Base-by-base conservation (phyloP, 1,284 basidiomycete genomes). In the Marasmius oreades region DNA sequence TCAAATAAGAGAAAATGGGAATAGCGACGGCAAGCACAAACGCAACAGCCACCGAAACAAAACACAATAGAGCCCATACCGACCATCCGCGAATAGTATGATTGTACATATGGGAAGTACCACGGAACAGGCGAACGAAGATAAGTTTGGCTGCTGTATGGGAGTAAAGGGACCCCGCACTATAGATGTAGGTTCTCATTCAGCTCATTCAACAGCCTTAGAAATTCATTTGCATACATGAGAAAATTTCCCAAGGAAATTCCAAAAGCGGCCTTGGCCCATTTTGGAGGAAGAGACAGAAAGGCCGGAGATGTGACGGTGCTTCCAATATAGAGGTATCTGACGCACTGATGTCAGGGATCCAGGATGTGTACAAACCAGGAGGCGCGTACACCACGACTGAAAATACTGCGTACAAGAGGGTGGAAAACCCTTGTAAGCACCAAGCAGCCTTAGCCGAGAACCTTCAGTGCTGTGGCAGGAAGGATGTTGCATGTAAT, bases 111-210 rank as follows among this genome's bases (percentile, higher is more conserved):
- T 88, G 86, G 14, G 69, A 68, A 6, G 80, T 77, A 57, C 77
- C 74, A n/a, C 83, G 77, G 64, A 88, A 81, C 53, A 81, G 61
- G 10, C 84, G 77, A 55, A 88, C 74, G 63, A 88, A 86, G 48
- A 86, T 63, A 45, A 84, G 77, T 64, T 86, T 86, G 24, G 82
- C 80, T 5, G 81, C 76, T 1, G 79, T 76, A 64, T 85, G 80
- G 14, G 74, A 67, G 63, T 78, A 82, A 10, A 84, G 65, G 7
- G 72, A 73, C 5, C 75, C 77, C 11, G 78, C 72, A 39, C 79
- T 80, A 5, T 5, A 37, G 58, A 8, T 45, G 36, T 50, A 50
- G 36, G 2, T 39, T 31, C 28, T 23, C 18, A 33, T 14, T 34
- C 26, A 24, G n/a, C 10, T 31, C 10, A 31, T 10, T 31, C 28